A percentile compares a stretch with the other conserved stretches of the same genome.
Evolutionary conservation across 768 basidiomycete genomes (phyloP).

Genomic region (Kwoniella sp.): DNA sequence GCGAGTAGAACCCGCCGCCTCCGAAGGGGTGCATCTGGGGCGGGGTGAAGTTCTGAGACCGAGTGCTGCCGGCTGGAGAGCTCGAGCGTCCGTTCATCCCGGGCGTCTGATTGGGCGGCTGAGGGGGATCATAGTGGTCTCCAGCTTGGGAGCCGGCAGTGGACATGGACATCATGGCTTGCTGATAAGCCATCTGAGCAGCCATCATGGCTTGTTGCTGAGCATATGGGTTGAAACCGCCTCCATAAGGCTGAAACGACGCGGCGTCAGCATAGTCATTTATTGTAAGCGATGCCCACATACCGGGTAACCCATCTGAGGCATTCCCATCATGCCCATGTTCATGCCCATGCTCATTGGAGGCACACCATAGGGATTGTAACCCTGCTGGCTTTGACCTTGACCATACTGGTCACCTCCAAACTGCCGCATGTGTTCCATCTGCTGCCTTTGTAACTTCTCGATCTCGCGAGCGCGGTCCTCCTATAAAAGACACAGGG

Average conservation of each 20-base stretch:
- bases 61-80: constrained; percentile 9
- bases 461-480: constrained; percentile 89
- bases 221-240: constrained; percentile 44
- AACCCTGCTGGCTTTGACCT: constrained; percentile 49
- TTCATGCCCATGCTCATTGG: constrained; percentile 28
- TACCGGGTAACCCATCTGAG: constrained; percentile 28
- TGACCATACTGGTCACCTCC: constrained; percentile 57
- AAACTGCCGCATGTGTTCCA: constrained; percentile 72
- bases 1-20: neutral
- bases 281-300: neutral
- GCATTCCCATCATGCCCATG: constrained; percentile 37
- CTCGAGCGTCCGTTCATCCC: constrained; percentile 3
- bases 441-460: constrained; percentile 78
- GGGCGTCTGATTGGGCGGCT: neutral
- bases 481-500: constrained; percentile 53
- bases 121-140: constrained; percentile 9
- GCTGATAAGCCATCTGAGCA: constrained; percentile 52
- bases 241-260: constrained; percentile 19
- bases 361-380: constrained; percentile 26
- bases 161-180: constrained; percentile 44
- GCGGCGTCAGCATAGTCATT: constrained; percentile 1
- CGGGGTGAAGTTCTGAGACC: constrained; percentile 7
- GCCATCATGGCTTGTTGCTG: constrained; percentile 52
- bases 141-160: constrained; percentile 27
- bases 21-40: constrained; percentile 7